Evolutionary conservation across 1,139 yeast species (phyloP).

Genomic region (Pichiaceae sp.): DNA sequence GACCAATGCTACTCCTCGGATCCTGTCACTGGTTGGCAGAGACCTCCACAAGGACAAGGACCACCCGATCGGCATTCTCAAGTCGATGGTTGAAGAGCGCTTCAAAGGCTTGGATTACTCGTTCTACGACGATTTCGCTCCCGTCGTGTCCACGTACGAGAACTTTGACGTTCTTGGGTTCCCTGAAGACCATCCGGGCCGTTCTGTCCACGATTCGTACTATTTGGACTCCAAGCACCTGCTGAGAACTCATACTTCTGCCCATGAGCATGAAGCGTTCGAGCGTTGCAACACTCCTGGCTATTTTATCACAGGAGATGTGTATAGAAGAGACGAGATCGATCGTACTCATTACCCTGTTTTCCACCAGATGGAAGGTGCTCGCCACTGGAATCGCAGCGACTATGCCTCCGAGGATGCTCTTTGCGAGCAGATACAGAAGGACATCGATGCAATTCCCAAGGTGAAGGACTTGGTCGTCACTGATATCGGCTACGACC

Average conservation of each 20-base stretch:
- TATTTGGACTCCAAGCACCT: slow-evolving; percentile 67
- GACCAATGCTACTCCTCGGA: slow-evolving; percentile 81
- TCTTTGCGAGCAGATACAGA: slow-evolving; percentile 35
- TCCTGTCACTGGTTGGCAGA: slow-evolving; percentile 60
- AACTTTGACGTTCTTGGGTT: slow-evolving; percentile 91
- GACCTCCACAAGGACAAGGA: slow-evolving; percentile 62
- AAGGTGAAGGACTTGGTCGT: slow-evolving; percentile 55
- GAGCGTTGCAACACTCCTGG: slow-evolving; percentile 65
- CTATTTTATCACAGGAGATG: slow-evolving; percentile 90
- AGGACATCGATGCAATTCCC: slow-evolving; percentile 62
- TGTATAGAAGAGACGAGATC: slow-evolving; percentile 89
- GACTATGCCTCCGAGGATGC: slow-evolving; percentile 23
- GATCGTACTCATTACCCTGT: slow-evolving; percentile 96
- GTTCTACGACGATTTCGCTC: slow-evolving; percentile 70
- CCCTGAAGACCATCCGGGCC: slow-evolving; percentile 88
- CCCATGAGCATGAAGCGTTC: slow-evolving; percentile 89
- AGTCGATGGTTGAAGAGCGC: slow-evolving; percentile 62
- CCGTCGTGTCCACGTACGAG: slow-evolving; percentile 73
- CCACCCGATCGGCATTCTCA: slow-evolving; percentile 87
- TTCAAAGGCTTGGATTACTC: slow-evolving; percentile 67
- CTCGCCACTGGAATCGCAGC: slow-evolving; percentile 67
- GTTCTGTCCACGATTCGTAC: slow-evolving; percentile 89
- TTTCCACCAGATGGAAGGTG: slow-evolving; percentile 98
- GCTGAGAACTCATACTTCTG: slow-evolving; percentile 86
- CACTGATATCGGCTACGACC: slow-evolving; percentile 61